These are phyloP conservation scores for Podosphaera leucotricha DNA, from an alignment of 2,329 filamentous ascomycete genomes.

Conservation along the genomic window DNA sequence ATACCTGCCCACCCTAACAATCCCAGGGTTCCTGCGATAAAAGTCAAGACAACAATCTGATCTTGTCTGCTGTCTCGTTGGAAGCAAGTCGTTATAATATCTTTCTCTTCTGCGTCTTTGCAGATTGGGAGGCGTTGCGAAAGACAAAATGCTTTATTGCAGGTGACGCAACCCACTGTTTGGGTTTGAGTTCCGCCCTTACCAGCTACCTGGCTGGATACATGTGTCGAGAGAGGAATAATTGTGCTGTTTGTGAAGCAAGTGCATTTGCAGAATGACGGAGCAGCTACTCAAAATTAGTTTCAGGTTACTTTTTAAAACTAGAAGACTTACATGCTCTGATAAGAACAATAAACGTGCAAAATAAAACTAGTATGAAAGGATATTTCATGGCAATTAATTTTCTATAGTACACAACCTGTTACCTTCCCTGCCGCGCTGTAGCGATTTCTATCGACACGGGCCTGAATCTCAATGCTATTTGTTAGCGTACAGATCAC, in stretches of 20 bases:
- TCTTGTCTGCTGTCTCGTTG: constrained; percentile 45
- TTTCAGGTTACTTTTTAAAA: not conserved
- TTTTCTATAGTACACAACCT: not conserved
- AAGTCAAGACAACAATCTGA: constrained; percentile 40
- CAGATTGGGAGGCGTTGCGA: constrained; percentile 35
- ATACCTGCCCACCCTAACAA: constrained; percentile 35
- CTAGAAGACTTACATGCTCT: constrained; percentile 11
- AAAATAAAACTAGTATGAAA: constrained; percentile 7
- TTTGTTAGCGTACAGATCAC: too few relatives aligned
- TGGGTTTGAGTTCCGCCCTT: constrained; percentile 14
- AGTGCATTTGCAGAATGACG: constrained; percentile 46
- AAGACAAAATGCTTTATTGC: constrained; percentile 41
- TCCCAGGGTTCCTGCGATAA: constrained; percentile 33
- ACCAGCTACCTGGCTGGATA: constrained; percentile 5
- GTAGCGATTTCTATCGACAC: too few relatives aligned
- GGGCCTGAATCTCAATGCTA: too few relatives aligned
- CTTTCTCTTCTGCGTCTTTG: constrained; percentile 38
- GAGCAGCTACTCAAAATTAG: constrained; percentile 25
- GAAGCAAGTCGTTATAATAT: constrained; percentile 39
- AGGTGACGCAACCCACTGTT: constrained; percentile 30
- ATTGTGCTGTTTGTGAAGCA: constrained; percentile 48
- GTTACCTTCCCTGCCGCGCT: not conserved
- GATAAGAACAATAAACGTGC: constrained; percentile 9
- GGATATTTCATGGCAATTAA: constrained; percentile 3
- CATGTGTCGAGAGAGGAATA: constrained; percentile 26